These are phyloP conservation scores for Corrigiola litoralis DNA, from an alignment of 179 eudicot species.

Conservation along the genomic window DNA sequence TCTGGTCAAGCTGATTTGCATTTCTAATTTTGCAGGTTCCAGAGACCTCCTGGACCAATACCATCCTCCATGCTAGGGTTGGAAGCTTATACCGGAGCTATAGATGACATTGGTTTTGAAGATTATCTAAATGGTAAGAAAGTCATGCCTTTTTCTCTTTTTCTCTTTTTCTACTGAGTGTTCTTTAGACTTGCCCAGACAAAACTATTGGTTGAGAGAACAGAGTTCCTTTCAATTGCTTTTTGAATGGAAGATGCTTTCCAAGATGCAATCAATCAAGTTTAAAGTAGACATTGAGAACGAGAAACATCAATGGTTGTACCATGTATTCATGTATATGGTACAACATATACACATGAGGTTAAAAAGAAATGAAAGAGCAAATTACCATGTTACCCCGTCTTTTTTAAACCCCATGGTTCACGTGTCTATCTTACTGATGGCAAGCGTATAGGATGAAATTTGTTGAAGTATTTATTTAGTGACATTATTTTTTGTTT, in stretches of 20 bases:
- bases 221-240: background rate
- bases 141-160: background rate
- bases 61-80: slow-evolving; percentile 87
- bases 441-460: background rate
- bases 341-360: too few relatives aligned
- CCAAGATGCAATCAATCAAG: too few relatives aligned
- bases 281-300: too few relatives aligned
- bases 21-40: slow-evolving; percentile 53
- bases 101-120: slow-evolving; percentile 75
- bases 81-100: slow-evolving; percentile 63
- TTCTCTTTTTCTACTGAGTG: background rate
- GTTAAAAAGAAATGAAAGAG: too few relatives aligned
- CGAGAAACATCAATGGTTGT: too few relatives aligned
- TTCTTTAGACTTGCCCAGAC: background rate
- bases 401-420: too few relatives aligned
- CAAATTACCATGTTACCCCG: too few relatives aligned
- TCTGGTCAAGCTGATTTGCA: background rate
- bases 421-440: background rate
- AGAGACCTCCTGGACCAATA: slow-evolving; percentile 83
- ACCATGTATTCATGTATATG: too few relatives aligned
- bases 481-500: background rate
- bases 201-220: background rate
- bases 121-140: slow-evolving; percentile 79
- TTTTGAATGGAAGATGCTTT: too few relatives aligned
- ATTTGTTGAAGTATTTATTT: background rate